Evolutionary conservation across 768 basidiomycete genomes (phyloP).

Genomic region (Termitomyces eurrhizus): DNA sequence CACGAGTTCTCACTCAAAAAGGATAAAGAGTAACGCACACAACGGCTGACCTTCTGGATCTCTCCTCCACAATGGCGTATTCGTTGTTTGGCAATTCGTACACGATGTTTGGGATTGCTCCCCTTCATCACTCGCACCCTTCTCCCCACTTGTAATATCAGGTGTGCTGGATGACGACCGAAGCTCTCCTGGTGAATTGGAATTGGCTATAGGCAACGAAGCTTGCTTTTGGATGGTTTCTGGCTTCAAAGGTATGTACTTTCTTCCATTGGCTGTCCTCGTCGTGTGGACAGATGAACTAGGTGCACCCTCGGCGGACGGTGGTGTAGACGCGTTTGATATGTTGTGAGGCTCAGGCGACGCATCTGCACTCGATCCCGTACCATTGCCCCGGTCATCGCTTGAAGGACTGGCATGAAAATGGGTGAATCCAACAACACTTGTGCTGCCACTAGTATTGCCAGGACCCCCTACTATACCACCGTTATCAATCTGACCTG

Average conservation of each 20-base stretch:
- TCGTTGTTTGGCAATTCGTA: conserved; percentile 94
- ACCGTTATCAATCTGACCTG: conserved; percentile 23
- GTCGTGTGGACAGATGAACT: conserved; percentile 19
- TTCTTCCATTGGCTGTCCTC: conserved; percentile 39
- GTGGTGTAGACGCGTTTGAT: conserved; percentile 71
- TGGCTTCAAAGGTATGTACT: conserved; percentile 64
- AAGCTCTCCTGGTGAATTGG: conserved; percentile 32
- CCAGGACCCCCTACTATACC: conserved; percentile 15
- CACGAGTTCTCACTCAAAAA: background rate
- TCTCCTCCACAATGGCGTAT: conserved; percentile 89
- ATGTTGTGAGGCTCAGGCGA: conserved; percentile 72
- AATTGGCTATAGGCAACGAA: conserved; percentile 24
- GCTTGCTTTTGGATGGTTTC: conserved; percentile 53
- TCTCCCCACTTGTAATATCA: conserved; percentile 42
- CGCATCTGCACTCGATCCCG: conserved; percentile 62
- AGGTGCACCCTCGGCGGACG: conserved; percentile 52
- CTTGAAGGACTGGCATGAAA: conserved; percentile 79
- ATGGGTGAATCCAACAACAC: conserved; percentile 42
- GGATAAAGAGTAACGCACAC: conserved; percentile 46
- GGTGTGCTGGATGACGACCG: conserved; percentile 67
- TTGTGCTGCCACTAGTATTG: conserved; percentile 20
- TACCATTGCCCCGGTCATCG: conserved; percentile 74
- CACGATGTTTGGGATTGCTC: conserved; percentile 79
- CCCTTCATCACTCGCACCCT: conserved; percentile 55
- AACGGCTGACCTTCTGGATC: conserved; percentile 92